These are phyloP conservation scores for Moesziomyces antarcticus DNA, from an alignment of 1,284 basidiomycete species.

Conservation along the genomic window DNA sequence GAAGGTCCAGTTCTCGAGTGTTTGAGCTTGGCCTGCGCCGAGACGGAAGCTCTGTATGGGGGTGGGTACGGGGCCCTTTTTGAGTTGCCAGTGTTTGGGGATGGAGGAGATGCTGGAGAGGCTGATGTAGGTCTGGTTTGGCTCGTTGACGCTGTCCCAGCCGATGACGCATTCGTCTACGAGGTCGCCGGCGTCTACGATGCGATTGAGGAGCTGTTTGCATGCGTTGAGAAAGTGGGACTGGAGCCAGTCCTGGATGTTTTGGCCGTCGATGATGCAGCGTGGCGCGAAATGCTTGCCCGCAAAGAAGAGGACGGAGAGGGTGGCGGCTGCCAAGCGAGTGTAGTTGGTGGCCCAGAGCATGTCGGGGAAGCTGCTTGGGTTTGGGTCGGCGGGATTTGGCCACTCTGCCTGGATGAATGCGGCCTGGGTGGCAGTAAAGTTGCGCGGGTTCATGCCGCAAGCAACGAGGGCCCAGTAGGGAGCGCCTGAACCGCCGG, in stretches of 20 bases:
- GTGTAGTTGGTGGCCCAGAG: constrained; percentile 96
- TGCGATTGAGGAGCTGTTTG: constrained; percentile 78
- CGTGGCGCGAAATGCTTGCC: constrained; percentile 88
- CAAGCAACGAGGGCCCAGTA: constrained; percentile 93
- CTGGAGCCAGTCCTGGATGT: constrained; percentile 95
- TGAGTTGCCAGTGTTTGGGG: constrained; percentile 70
- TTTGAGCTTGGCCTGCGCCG: constrained; percentile 86
- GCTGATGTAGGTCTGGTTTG: constrained; percentile 86
- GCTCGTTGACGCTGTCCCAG: constrained; percentile 97
- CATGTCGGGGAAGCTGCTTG: constrained; percentile 85
- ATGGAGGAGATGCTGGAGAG: constrained; percentile 72
- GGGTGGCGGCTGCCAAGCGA: constrained; percentile 84
- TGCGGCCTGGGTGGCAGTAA: constrained; percentile 85
- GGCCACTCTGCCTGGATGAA: constrained; percentile 92
- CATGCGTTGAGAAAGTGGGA: constrained; percentile 84
- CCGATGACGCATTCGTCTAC: constrained; percentile 89
- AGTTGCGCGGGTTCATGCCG: constrained; percentile 85
- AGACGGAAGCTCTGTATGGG: constrained; percentile 85
- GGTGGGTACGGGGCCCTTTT: constrained; percentile 85
- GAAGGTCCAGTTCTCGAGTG: constrained; percentile 87
- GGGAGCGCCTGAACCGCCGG: constrained; percentile 94
- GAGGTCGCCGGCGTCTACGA: constrained; percentile 78
- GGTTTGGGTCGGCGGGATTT: constrained; percentile 74
- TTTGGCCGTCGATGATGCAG: constrained; percentile 88
- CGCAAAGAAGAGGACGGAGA: constrained; percentile 95